Evolutionary conservation across 1,284 basidiomycete species (phyloP), one percentile per base, ranked within the genome.

Genomic region (Microstroma glucosiphilum): DNA sequence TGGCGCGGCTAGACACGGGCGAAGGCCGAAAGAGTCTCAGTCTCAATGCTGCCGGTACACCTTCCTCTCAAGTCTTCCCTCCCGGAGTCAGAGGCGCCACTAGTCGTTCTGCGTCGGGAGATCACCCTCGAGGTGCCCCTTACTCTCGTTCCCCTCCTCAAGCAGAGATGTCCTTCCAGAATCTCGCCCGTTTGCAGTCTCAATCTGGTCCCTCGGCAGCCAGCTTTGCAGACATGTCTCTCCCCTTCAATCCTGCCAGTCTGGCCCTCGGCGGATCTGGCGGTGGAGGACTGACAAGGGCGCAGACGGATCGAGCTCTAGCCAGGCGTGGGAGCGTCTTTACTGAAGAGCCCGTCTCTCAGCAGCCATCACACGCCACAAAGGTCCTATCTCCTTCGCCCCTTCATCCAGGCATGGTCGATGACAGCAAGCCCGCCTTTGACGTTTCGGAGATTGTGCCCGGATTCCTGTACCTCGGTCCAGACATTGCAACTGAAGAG

Each of bases 381-480:
- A 37, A 37, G 9, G 30, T 9, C 9, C 30, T 37, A 9, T 37
- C 30, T 9, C 30, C 30, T 37, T 37, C 30, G 30, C 30, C 30
- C 30, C 30, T 37, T 37, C 30, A 48, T 12, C 23, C 46, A 12
- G 46, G n/a, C 46, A 48, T 23, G 46, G 46, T n/a, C 3, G 46
- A n/a, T 7, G 46, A n/a, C 17, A 48, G 46, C 46, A 48, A n/a
- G 17, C n/a, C 58, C 11, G 21, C 37, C 15, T 72, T 77, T 54
- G 59, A 70, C 30, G 61, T 75, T 11, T 76, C 73, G 43, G 71
- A 69, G 13, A 96, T 97, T 66, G 82, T 97, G 1, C 92, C 93
- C 0, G 85, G 86, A 62, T 94, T 94, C 80, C 83, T 97, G 21
- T 97, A 86, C 79, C 85, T 97, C 17, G 93, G 93, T 1, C 90